Conservation (phyloP, 2,329 filamentous ascomycete species). For the Botryosphaeria agaves region DNA sequence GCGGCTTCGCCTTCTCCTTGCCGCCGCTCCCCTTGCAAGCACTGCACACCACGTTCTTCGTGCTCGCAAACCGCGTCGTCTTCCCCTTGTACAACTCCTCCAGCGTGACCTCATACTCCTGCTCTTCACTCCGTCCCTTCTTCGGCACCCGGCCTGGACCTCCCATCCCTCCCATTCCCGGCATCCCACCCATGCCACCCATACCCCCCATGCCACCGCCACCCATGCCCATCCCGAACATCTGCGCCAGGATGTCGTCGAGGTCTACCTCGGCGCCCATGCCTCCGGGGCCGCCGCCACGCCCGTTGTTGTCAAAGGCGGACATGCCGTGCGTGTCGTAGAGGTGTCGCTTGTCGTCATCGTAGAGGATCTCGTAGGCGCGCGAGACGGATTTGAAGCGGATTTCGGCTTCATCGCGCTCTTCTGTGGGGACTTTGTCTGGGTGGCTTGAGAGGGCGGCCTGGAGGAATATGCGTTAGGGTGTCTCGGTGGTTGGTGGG, state of each 20-base stretch:
- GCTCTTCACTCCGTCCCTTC: conserved; percentile 69
- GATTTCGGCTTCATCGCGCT: conserved; percentile 69
- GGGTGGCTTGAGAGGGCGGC: conserved; percentile 79
- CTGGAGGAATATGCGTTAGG: conserved; percentile 27
- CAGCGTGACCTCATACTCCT: conserved; percentile 76
- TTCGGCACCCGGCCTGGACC: conserved; percentile 34
- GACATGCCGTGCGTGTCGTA: conserved; percentile 95
- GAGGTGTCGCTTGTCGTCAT: conserved; percentile 80
- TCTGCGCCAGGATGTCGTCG: conserved; percentile 82
- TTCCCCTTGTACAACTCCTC: conserved; percentile 98
- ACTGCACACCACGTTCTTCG: conserved; percentile 80
- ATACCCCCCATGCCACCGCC: conserved; percentile 40
- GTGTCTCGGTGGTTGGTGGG: conserved; percentile 3
- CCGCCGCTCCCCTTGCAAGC: conserved; percentile 79
- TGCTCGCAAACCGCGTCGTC: conserved; percentile 90
- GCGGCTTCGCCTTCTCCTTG: conserved; percentile 77
- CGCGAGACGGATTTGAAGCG: conserved; percentile 88
- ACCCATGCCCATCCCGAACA: conserved; percentile 61
- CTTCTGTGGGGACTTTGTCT: conserved; percentile 81
- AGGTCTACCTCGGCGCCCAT: conserved; percentile 56
- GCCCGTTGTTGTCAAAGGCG: conserved; percentile 67
- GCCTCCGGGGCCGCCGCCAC: conserved; percentile 45
- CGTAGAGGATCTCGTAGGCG: conserved; percentile 93
- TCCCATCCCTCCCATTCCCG: conserved; percentile 25
- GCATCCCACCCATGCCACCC: conserved; percentile 22